Evolutionary conservation across 1,284 basidiomycete species (phyloP).

Genomic region (Ustilago tritici): DNA sequence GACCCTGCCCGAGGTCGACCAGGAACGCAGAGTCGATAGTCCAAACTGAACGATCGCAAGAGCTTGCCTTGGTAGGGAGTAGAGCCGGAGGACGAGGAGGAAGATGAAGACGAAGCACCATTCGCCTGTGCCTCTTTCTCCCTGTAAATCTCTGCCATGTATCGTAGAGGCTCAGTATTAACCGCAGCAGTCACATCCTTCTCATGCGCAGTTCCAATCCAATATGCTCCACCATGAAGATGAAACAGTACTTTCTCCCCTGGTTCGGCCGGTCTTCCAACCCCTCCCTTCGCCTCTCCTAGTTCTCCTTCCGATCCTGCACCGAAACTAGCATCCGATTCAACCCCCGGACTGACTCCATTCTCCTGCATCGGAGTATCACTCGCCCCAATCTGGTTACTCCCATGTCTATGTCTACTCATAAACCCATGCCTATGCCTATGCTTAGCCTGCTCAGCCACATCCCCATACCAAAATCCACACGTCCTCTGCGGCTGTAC

Average conservation of each 20-base stretch:
- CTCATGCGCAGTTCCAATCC: conserved; percentile 64
- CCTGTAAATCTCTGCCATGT: conserved; percentile 52
- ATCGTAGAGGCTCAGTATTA: conserved; percentile 52
- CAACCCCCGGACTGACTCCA: neutral
- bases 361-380: conserved; percentile 16
- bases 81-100: neutral
- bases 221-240: conserved; percentile 66
- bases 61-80: conserved; percentile 32
- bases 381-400: neutral
- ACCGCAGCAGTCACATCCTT: conserved; percentile 59
- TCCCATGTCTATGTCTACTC: neutral
- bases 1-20: conserved; percentile 50
- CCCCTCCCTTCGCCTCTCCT: conserved; percentile 22
- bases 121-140: conserved; percentile 7
- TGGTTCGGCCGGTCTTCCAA: conserved; percentile 40
- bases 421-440: neutral
- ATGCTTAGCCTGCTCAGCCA: conserved; percentile 14
- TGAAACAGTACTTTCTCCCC: conserved; percentile 64
- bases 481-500: conserved; percentile 45
- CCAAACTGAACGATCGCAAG: conserved; percentile 61
- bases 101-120: conserved; percentile 2
- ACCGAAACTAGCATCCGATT: conserved; percentile 16
- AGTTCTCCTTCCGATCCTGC: neutral
- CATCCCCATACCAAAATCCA: conserved; percentile 63
- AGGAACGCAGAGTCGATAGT: conserved; percentile 63